Evolutionary conservation across 306 rosid species (phyloP).

Genomic region (Trifolium subterraneum): DNA sequence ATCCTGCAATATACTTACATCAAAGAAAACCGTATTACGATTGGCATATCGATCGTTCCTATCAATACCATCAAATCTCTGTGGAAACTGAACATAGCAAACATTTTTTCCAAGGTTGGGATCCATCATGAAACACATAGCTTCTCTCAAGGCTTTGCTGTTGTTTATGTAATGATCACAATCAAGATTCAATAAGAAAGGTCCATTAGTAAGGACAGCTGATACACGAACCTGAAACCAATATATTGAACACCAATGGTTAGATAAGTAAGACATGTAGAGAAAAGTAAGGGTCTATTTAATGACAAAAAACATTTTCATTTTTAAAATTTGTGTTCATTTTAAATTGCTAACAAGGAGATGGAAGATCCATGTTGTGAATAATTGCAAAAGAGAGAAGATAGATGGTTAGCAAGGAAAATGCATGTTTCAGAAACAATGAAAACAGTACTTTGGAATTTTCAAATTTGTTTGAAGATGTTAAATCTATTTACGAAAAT

Average conservation of each 20-base stretch:
- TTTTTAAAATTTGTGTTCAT: background rate
- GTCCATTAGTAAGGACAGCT: slow-evolving; percentile 97
- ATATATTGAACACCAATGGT: slow-evolving; percentile 11
- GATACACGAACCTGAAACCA: slow-evolving; percentile 88
- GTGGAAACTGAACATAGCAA: slow-evolving; percentile 97
- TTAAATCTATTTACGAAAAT: background rate
- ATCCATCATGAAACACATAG: slow-evolving; percentile 99
- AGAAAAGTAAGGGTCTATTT: slow-evolving; percentile 1
- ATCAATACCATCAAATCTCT: slow-evolving; percentile 98
- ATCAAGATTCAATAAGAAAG: slow-evolving; percentile 96
- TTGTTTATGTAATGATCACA: slow-evolving; percentile 99
- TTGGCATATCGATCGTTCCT: slow-evolving; percentile 94
- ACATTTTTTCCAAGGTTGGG: slow-evolving; percentile 92
- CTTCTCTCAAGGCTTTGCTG: slow-evolving; percentile 97
- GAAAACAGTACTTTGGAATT: background rate
- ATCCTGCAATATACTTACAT: slow-evolving; percentile 59
- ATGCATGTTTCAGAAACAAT: background rate
- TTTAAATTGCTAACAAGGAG: background rate
- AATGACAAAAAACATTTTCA: background rate
- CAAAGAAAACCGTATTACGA: slow-evolving; percentile 97
- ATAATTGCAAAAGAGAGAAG: background rate
- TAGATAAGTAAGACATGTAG: slow-evolving; percentile 1
- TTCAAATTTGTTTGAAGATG: background rate
- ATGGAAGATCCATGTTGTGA: background rate
- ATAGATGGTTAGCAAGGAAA: background rate